A percentile compares a stretch with the other conserved stretches of the same genome.
phyloP scores from a whole-genome alignment of 495 filamentous ascomycete genomes.

The Parmelia sp. region DNA sequence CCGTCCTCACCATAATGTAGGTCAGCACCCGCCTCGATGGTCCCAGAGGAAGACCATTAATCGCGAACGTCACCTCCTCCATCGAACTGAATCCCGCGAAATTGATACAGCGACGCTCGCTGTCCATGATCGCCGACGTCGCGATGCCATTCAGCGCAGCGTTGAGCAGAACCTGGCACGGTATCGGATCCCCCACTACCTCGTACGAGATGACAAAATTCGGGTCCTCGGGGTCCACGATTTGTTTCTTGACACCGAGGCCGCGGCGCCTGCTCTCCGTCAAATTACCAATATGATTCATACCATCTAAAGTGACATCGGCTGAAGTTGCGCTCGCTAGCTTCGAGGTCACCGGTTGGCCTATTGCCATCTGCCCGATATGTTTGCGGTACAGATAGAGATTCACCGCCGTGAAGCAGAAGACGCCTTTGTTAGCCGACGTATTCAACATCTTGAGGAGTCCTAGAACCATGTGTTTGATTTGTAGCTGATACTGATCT shows the following conservation, averaged over 20 bases:
- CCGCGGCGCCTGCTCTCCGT: background rate
- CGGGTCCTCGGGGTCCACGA: background rate
- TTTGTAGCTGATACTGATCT: background rate
- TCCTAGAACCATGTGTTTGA: background rate
- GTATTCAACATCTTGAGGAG: background rate
- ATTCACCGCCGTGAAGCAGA: background rate
- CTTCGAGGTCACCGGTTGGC: no score
- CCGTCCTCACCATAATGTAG: background rate
- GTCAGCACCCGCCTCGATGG: background rate
- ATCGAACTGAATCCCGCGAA: background rate
- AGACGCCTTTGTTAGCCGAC: no score
- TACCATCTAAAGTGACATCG: background rate
- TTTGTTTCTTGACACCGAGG: background rate
- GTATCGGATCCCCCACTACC: background rate
- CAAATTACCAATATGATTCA: fast-evolving
- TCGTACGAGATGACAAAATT: background rate
- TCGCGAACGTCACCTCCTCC: background rate
- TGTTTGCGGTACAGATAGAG: background rate
- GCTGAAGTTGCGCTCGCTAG: no score
- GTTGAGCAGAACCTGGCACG: background rate
- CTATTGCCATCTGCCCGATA: background rate
- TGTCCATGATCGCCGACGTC: background rate
- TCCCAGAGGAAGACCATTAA: background rate
- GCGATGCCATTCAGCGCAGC: background rate
- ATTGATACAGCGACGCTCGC: background rate